Percentiles rank a stretch among this genome's conserved stretches.
Conservation (phyloP, 2,329 filamentous ascomycete species). For the Exophiala aquamarina region DNA sequence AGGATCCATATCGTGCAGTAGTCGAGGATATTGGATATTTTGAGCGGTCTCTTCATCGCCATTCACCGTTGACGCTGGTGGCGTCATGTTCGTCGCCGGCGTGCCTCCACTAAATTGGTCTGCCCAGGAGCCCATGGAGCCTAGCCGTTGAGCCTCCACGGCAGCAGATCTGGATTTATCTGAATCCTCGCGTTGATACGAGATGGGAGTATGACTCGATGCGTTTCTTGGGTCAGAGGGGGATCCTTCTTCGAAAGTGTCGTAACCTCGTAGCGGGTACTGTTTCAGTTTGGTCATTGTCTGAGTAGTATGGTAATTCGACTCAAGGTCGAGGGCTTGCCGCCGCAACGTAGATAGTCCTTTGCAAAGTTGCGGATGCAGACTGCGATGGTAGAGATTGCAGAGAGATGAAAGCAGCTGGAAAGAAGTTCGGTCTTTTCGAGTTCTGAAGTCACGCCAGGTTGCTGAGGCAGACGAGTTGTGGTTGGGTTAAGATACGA, state of each 20-base stretch:
- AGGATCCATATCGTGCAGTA: slow-evolving; percentile 14
- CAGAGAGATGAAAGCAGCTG: too few relatives aligned
- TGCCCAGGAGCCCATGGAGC: slow-evolving; percentile 23
- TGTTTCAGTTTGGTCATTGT: slow-evolving; percentile 24
- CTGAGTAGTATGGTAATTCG: neutral
- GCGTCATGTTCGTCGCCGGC: slow-evolving; percentile 18
- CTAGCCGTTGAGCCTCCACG: slow-evolving; percentile 22
- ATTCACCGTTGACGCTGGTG: slow-evolving; percentile 16
- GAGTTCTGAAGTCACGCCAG: too few relatives aligned
- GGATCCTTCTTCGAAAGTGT: slow-evolving; percentile 15
- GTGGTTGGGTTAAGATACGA: too few relatives aligned
- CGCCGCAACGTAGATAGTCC: too few relatives aligned
- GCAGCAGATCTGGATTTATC: slow-evolving; percentile 25
- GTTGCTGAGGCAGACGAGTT: too few relatives aligned
- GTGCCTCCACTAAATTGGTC: slow-evolving; percentile 22
- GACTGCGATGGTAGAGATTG: too few relatives aligned
- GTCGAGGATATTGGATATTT: slow-evolving; percentile 9
- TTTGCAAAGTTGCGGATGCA: too few relatives aligned
- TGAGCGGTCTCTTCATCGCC: slow-evolving; percentile 5
- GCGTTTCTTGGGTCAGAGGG: slow-evolving; percentile 3
- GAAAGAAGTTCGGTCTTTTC: too few relatives aligned
- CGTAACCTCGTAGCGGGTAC: slow-evolving; percentile 19
- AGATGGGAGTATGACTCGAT: slow-evolving; percentile 3
- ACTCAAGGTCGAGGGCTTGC: too few relatives aligned
- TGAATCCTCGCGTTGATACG: slow-evolving; percentile 14